Evolutionary conservation across 345 rosid species (phyloP).

Genomic region (Dipteronia dyeriana): DNA sequence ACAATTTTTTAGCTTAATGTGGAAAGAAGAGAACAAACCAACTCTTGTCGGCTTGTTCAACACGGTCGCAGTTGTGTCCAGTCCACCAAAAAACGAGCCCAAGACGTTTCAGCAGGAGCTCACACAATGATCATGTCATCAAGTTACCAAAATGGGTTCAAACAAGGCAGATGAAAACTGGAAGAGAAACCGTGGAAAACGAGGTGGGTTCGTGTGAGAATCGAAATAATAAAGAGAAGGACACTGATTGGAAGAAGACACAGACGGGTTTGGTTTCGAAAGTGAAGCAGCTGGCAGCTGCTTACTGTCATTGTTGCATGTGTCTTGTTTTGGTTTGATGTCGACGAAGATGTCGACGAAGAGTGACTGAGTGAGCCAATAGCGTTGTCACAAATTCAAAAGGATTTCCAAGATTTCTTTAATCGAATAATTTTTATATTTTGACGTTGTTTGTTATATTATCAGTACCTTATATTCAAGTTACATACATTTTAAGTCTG

Average conservation of each 20-base stretch:
- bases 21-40: conserved; percentile 14
- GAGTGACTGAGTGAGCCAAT: no score
- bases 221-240: not conserved
- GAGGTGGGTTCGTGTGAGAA: not conserved
- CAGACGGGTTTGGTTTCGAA: not conserved
- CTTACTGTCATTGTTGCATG: not conserved
- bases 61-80: not conserved
- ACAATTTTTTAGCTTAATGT: not conserved
- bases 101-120: not conserved
- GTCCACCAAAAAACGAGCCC: not conserved
- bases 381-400: no score
- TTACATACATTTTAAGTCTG: no score
- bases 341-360: no score
- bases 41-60: not conserved
- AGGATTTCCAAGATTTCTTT: no score
- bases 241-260: not conserved
- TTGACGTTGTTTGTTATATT: no score
- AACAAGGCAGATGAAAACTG: not conserved
- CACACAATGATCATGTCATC: not conserved
- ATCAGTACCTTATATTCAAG: no score
- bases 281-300: not conserved
- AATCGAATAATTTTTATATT: no score
- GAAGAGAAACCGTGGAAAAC: not conserved
- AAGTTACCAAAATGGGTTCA: not conserved
- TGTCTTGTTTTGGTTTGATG: not conserved